Evolutionary conservation across 2,329 filamentous ascomycete species (phyloP), one percentile per base, ranked within the genome.

Genomic region (Colletotrichum echinochloae): DNA sequence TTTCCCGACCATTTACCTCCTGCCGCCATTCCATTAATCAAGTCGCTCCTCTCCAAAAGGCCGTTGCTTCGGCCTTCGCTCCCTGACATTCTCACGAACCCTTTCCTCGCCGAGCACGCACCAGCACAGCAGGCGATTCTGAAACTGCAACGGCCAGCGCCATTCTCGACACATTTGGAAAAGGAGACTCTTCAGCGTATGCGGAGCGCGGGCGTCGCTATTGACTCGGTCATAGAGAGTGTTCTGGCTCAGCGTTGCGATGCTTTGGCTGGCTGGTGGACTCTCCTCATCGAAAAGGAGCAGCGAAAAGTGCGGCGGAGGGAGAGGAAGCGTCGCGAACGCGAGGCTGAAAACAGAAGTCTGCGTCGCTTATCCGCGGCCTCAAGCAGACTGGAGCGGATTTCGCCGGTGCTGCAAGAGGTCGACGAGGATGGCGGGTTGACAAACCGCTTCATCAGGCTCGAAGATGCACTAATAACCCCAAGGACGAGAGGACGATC

Each of bases 251-350:
- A 97, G 79, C 89, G 94, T 74, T 98, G 96, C 77, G 95, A 99
- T 81, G 88, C 92, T 7, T 83, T 99, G 59, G 94, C 94, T 60
- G 96, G 96, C 7, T 99, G 96, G 96, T 99, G 96, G 96, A 93
- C 94, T 3, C 82, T 99, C 35, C 83, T 99, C 48, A 90, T 98
- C 12, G 96, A 98, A 77, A 99, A 98, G 79, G 96, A 99, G 78
- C 90, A 94, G 78, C 90, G 94, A 11, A 99, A 99, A 80, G 91
- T 95, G 73, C 87, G 84, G 72, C 87, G 94, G 71, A 87, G 91
- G 72, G 94, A 98, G 76, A 89, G 90, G 63, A 98, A 95, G 78
- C 89, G 95, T 11, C 94, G 88, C 77, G 95, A 98, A 78, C 91
- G 90, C 75, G 95, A 99, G 76, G 87, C 88, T 1, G 94, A 98